These are phyloP conservation scores for Fusarium piperis DNA, from an alignment of 2,329 filamentous ascomycete species.

Conservation along the genomic window DNA sequence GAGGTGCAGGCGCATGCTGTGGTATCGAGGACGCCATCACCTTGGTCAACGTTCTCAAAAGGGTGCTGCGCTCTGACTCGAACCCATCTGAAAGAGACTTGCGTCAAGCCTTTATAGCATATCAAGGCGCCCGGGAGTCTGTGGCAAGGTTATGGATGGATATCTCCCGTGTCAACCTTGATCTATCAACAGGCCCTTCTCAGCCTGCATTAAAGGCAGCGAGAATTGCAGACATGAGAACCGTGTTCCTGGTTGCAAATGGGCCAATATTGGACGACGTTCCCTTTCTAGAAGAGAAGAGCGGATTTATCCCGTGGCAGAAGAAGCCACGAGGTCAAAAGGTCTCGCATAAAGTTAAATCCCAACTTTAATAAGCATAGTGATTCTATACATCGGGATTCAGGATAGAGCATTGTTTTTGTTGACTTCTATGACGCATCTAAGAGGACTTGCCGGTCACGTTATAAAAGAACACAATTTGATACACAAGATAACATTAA, in stretches of 20 bases:
- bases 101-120: not conserved
- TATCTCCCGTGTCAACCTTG: slow-evolving; percentile 1
- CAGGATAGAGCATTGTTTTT: no score
- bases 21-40: slow-evolving; percentile 18
- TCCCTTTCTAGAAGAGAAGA: slow-evolving; percentile 2
- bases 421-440: no score
- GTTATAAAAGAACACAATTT: no score
- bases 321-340: not conserved
- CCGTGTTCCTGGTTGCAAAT: slow-evolving; percentile 5
- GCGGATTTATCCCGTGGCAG: not conserved
- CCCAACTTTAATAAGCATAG: not conserved
- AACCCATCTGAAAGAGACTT: not conserved
- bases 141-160: slow-evolving; percentile 16
- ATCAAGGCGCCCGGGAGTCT: slow-evolving; percentile 13
- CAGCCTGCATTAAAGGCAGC: slow-evolving; percentile 10
- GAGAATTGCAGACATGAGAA: not conserved
- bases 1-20: slow-evolving; percentile 22
- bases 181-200: slow-evolving; percentile 6
- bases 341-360: not conserved
- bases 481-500: no score
- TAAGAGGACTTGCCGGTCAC: no score
- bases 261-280: slow-evolving; percentile 5
- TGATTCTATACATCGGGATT: not conserved
- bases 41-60: slow-evolving; percentile 5
- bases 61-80: not conserved